Conservation (phyloP, 805 yeast species). For the Kurtzmaniella cleridarum region DNA sequence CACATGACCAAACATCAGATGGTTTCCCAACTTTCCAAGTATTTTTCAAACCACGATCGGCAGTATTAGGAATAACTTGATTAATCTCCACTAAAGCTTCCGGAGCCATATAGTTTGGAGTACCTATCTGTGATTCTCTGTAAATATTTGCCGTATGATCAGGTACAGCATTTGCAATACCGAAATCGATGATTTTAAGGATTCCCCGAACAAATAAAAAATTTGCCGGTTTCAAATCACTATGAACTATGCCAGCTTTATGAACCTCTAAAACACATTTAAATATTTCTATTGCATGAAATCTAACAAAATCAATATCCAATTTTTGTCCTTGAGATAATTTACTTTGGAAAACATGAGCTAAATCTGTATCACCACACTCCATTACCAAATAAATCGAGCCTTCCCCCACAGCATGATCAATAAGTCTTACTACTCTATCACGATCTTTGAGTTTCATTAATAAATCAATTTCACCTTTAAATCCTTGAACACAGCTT, state of each 20-base stretch:
- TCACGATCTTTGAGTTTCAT: constrained; percentile 50
- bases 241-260: constrained; percentile 76
- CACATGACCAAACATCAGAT: constrained; percentile 97
- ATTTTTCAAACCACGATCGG: constrained; percentile 12
- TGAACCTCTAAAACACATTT: constrained; percentile 88
- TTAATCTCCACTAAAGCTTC: constrained; percentile 73
- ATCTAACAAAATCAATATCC: constrained; percentile 73
- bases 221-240: constrained; percentile 69
- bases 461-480: constrained; percentile 82
- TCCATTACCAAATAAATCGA: constrained; percentile 80
- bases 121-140: constrained; percentile 87
- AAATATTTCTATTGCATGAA: constrained; percentile 70
- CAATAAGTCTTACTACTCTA: constrained; percentile 75
- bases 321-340: constrained; percentile 36
- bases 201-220: constrained; percentile 78
- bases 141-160: constrained; percentile 88
- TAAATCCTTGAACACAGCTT: constrained; percentile 67
- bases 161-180: constrained; percentile 90
- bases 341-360: constrained; percentile 66
- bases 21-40: constrained; percentile 86
- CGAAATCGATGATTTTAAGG: constrained; percentile 89
- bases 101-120: constrained; percentile 98
- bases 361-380: constrained; percentile 88
- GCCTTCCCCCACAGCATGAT: constrained; percentile 62
- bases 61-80: constrained; percentile 21